Evolutionary conservation across 345 rosid species (phyloP).

Genomic region (Melastoma malabathricum): DNA sequence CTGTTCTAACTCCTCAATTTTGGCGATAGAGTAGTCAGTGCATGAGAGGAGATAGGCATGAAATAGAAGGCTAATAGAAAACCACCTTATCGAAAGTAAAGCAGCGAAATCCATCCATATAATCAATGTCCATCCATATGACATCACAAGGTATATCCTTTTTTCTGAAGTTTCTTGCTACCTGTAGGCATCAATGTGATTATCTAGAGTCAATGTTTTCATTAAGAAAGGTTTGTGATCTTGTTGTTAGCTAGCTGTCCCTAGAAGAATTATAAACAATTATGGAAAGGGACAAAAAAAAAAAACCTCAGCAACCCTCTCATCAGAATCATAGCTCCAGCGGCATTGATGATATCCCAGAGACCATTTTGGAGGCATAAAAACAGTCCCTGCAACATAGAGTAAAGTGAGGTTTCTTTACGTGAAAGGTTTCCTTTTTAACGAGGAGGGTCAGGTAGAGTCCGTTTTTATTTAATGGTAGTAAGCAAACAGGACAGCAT

Average conservation of each 20-base stretch:
- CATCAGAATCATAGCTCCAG: conserved; percentile 77
- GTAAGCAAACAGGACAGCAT: no score
- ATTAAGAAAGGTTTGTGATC: no score
- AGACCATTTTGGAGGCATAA: conserved; percentile 98
- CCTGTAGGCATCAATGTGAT: conserved; percentile 19
- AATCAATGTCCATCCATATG: conserved; percentile 98
- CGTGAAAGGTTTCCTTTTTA: no score
- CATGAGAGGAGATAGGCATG: no score
- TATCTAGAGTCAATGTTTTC: no score
- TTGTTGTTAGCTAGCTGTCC: no score
- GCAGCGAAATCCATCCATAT: conserved; percentile 96
- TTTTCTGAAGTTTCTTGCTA: conserved; percentile 59
- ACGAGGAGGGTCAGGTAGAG: no score
- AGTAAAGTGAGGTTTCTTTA: neutral
- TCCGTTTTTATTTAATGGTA: no score
- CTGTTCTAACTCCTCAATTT: no score
- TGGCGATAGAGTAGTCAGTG: no score
- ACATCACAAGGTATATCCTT: conserved; percentile 82
- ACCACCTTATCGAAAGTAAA: conserved; percentile 83
- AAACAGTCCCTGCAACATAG: conserved; percentile 43
- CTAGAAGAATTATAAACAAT: no score
- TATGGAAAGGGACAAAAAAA: conserved; percentile 1
- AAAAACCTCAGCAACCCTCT: conserved; percentile 68
- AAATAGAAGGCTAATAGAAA: neutral
- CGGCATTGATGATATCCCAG: conserved; percentile 94